Evolutionary conservation across 2,329 filamentous ascomycete genomes (phyloP), one percentile per base, ranked within the genome.

Genomic region (Malbranchea zuffiana): DNA sequence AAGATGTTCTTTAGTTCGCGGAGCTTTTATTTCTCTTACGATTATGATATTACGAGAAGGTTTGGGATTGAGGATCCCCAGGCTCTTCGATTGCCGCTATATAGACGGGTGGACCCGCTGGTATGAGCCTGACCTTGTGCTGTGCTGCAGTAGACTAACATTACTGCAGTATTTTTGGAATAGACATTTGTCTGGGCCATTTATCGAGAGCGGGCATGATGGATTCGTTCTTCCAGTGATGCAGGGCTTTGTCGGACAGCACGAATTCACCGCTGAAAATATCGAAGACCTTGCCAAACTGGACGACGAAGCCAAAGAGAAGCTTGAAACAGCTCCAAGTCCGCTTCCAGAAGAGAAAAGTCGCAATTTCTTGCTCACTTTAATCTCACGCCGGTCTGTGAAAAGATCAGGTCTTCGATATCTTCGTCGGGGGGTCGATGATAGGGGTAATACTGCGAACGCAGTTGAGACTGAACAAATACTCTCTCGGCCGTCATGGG

Each of bases 11-110:
- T 95, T 53, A 78, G 82, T 1, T 86, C 81, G 0, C 72, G 73
- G 44, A 95, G 84, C 56, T 96, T 95, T 59, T 96, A 81, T 65
- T 98, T 88, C 57, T 87, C 87, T 0, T 95, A 98, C 56, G 90
- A 98, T 46, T 73, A 88, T 54, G 87, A 98, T 55, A 74, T 98
- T 34, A 96, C 90, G 1, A 74, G 80, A 39, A 77, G 72, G 37
- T 56, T 72, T 43, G 56, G 58, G 35, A 55, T 57, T 24, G 59
- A 65, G 48, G 56, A 59, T 29, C 37, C 56, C 5, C 50, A 54
- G 20, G 59, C 51, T 16, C 60, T 63, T 10, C 68, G 70, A 30
- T 47, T 74, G 3, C 78, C 86, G 4, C 64, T 94, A 3, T 72
- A 84, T 55, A 74, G 74, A 44, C 69, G 74, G 40, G 85, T 80